Evolutionary conservation across 192 early-diverging fungal genomes (phyloP).

Genomic region (Dispira simplex): DNA sequence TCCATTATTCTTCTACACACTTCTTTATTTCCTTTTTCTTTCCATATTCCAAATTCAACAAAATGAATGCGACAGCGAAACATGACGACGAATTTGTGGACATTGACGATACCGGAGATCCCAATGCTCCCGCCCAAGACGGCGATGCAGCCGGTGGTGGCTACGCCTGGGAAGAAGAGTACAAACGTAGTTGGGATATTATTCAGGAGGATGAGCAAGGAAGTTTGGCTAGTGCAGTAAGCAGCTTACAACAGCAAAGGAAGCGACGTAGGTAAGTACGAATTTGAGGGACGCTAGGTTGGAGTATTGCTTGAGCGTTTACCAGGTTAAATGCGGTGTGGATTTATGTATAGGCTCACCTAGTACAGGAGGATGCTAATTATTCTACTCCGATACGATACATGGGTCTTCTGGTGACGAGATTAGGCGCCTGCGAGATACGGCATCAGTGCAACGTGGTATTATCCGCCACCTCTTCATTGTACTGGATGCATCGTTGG

Average conservation of each 20-base stretch:
- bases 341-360: too few species aligned
- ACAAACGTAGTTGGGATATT: constrained; percentile 93
- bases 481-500: constrained; percentile 65
- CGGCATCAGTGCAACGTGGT: constrained; percentile 53
- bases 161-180: constrained; percentile 91
- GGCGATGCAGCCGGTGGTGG: constrained; percentile 18
- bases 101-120: constrained; percentile 5
- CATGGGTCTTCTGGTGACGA: too few species aligned
- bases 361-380: too few species aligned
- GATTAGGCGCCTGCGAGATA: constrained; percentile 42
- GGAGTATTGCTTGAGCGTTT: too few species aligned
- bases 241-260: constrained; percentile 50
- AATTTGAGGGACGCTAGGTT: too few species aligned
- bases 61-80: too few species aligned
- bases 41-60: too few species aligned
- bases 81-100: neutral
- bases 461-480: constrained; percentile 75
- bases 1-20: too few species aligned
- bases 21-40: too few species aligned
- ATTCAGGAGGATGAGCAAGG: constrained; percentile 79
- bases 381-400: too few species aligned
- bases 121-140: neutral
- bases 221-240: constrained; percentile 57
- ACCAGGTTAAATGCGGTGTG: too few species aligned
- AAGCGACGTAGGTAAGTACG: constrained; percentile 26